Conservation (phyloP, 2,329 filamentous ascomycete genomes). For the Fusarium sp. region DNA sequence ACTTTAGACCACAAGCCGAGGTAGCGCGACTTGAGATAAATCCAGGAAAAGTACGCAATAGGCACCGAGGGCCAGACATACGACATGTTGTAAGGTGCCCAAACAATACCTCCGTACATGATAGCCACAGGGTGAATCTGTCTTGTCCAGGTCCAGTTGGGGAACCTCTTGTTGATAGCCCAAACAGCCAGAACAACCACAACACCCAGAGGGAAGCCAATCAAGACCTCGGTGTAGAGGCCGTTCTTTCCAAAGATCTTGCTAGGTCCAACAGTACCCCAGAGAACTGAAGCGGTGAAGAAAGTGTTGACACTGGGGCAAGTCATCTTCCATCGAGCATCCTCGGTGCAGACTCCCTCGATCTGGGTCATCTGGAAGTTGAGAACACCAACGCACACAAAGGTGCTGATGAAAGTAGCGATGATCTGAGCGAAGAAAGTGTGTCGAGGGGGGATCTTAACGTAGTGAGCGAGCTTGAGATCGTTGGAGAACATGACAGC, state of each 20-base stretch:
- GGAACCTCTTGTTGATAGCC: constrained; percentile 50
- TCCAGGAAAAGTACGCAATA: constrained; percentile 61
- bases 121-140: constrained; percentile 59
- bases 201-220: constrained; percentile 61
- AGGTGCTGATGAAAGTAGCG: constrained; percentile 62
- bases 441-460: constrained; percentile 68
- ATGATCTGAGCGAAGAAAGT: constrained; percentile 67
- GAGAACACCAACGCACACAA: constrained; percentile 59
- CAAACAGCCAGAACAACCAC: constrained; percentile 55
- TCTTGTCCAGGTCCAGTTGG: constrained; percentile 50
- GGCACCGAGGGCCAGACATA: constrained; percentile 62
- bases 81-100: constrained; percentile 60
- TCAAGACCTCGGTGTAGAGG: constrained; percentile 56
- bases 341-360: constrained; percentile 55
- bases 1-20: constrained; percentile 62
- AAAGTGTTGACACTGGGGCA: constrained; percentile 64
- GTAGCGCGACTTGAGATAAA: constrained; percentile 59
- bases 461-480: constrained; percentile 61
- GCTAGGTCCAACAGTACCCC: constrained; percentile 61
- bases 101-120: constrained; percentile 55
- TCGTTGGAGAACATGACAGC: constrained; percentile 60
- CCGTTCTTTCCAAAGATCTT: constrained; percentile 59
- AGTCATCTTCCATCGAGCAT: constrained; percentile 58
- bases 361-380: constrained; percentile 61
- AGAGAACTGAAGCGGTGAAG: constrained; percentile 64